Evolutionary conservation across 352 stramenopile genomes (phyloP), one percentile per base, ranked within the genome.

Genomic region (Pythium vanterpoolii): DNA sequence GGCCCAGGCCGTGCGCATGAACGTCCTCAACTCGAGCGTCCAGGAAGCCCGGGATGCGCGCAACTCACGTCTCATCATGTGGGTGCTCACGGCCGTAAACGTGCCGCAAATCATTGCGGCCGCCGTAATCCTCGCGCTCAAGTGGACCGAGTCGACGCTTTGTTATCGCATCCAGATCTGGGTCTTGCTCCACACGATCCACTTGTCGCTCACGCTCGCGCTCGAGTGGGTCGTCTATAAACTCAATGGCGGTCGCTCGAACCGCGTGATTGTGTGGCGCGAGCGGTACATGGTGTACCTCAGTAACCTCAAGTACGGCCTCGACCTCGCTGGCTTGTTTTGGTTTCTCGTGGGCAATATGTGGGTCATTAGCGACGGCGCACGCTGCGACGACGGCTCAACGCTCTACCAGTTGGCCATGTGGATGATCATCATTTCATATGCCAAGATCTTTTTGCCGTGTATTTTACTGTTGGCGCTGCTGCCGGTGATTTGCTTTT

Each of bases 401-500:
- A 74, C 71, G 27, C 81, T 91, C 69, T 94, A 94, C 70, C 80
- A 90, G 54, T 71, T 92, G 39, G 85, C 83, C 65, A 74, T 97
- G 36, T 95, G 86, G 69, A 95, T 97, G 79, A 93, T 98, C 60
- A 67, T 97, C 64, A 95, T 97, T 52, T 86, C 87, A 26, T 98
- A 97, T 71, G 76, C 86, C 60, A 96, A 97, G 74, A 95, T 98
- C 64, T 97, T 96, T 34, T 49, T 97, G 62, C 92, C 92, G 1
- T 98, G 92, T 49, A 79, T 97, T 51, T 52, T 97, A 66, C 74
- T 96, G 50, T 64, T 97, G 44, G 74, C 90, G 49, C 72, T 97
- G 55, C 71, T 98, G 52, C 92, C 92, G 8, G 82, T 98, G 34
- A 80, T 97, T 27, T 98, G 92, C 76, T 98, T 97, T 72, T 98